Evolutionary conservation across 495 filamentous ascomycete genomes (phyloP).

Genomic region (Trichoderma gamsii): DNA sequence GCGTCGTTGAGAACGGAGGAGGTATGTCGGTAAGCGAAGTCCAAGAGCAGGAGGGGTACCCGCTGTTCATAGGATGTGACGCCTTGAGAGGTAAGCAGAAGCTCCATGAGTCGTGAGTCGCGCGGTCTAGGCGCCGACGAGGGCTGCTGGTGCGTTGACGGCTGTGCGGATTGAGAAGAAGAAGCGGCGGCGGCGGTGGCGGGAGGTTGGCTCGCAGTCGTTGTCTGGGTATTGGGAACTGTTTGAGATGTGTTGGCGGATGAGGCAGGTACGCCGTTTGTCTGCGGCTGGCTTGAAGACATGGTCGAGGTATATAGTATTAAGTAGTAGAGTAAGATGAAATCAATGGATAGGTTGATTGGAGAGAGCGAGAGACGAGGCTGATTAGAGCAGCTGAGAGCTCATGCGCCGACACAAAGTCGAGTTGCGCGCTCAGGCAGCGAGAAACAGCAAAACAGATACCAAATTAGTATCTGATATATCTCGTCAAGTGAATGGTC

Average conservation of each 20-base stretch:
- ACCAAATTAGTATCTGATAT: no score
- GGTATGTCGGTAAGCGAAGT: conserved; percentile 88
- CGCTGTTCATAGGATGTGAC: conserved; percentile 89
- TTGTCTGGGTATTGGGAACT: conserved; percentile 26
- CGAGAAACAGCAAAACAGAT: no score
- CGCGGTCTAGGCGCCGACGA: conserved; percentile 64
- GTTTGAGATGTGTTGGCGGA: conserved; percentile 29
- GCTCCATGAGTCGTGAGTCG: conserved; percentile 85
- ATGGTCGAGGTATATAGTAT: neutral
- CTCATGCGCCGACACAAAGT: neutral
- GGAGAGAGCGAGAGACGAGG: neutral
- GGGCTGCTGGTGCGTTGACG: conserved; percentile 26
- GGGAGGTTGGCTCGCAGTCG: conserved; percentile 33
- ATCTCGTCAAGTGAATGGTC: neutral
- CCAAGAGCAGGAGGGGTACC: conserved; percentile 87
- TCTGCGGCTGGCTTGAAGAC: conserved; percentile 26
- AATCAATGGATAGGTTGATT: neutral
- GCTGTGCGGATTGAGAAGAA: conserved; percentile 22
- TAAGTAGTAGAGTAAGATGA: neutral
- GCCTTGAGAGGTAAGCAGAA: conserved; percentile 80
- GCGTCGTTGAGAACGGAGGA: conserved; percentile 61
- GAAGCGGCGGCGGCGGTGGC: conserved; percentile 25
- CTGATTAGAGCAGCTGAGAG: neutral
- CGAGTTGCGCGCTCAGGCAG: no score
- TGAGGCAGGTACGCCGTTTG: conserved; percentile 36